A percentile compares a stretch with the other conserved stretches of the same genome.
Evolutionary conservation across 768 basidiomycete species (phyloP).

Genomic region (Tulasnella sp.): DNA sequence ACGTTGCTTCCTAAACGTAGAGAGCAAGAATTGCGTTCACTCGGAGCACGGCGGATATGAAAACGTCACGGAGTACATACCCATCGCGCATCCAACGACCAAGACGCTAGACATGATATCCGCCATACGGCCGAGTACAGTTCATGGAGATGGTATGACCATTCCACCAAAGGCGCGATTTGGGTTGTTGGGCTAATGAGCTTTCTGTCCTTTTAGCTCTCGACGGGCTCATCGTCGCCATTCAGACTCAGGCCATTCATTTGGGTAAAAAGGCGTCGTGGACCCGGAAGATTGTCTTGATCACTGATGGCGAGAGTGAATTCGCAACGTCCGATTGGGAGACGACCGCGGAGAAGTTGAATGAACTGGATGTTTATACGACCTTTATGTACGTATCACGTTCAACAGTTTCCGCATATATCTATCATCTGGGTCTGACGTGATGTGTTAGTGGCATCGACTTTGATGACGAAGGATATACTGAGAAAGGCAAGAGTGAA

Average conservation of each 20-base stretch:
- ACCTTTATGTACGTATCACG: constrained; percentile 53
- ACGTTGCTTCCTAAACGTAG: constrained; percentile 26
- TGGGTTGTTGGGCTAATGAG: neutral
- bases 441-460: constrained; percentile 57
- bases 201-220: constrained; percentile 37
- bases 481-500: constrained; percentile 54
- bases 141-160: constrained; percentile 49
- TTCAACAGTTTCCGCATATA: constrained; percentile 16
- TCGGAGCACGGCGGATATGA: constrained; percentile 58
- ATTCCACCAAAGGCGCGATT: neutral
- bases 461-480: constrained; percentile 68
- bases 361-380: constrained; percentile 43
- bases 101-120: constrained; percentile 56
- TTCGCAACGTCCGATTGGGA: constrained; percentile 72
- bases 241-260: constrained; percentile 64
- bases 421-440: constrained; percentile 7
- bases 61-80: constrained; percentile 57
- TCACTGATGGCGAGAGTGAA: constrained; percentile 77
- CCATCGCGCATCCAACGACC: constrained; percentile 54
- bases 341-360: constrained; percentile 52
- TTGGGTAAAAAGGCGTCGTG: constrained; percentile 65
- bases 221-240: constrained; percentile 76
- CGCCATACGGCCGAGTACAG: constrained; percentile 43
- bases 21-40: constrained; percentile 55
- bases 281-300: constrained; percentile 70